Conservation (phyloP, 768 basidiomycete species). For the Podaxis rugospora region DNA sequence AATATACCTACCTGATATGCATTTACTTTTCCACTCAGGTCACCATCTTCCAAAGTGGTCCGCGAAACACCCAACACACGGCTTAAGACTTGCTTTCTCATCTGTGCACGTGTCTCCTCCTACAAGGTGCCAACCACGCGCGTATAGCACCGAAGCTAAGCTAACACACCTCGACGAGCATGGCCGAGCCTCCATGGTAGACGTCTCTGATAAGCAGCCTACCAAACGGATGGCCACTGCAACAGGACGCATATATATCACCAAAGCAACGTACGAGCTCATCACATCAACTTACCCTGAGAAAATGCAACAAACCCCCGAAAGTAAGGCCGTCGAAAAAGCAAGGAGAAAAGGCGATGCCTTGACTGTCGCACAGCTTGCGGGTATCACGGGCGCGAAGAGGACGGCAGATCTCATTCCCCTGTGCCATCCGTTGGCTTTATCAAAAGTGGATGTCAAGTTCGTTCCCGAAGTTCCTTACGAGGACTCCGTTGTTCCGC, state of each 20-base stretch:
- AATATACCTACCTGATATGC: slow-evolving; percentile 15
- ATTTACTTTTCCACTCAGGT: not conserved
- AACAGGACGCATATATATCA: slow-evolving; percentile 66
- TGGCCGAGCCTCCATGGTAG: slow-evolving; percentile 82
- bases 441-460: slow-evolving; percentile 66
- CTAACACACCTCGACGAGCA: slow-evolving; percentile 72
- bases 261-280: slow-evolving; percentile 59
- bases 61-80: not conserved
- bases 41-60: not conserved
- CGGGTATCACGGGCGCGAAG: slow-evolving; percentile 86
- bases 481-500: not conserved
- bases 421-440: slow-evolving; percentile 78
- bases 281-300: slow-evolving; percentile 40
- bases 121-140: not conserved
- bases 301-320: slow-evolving; percentile 4
- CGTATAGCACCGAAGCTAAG: slow-evolving; percentile 23
- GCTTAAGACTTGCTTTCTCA: not conserved
- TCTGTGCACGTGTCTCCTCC: not conserved
- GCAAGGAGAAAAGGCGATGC: slow-evolving; percentile 63
- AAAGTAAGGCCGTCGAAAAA: slow-evolving; percentile 42
- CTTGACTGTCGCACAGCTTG: slow-evolving; percentile 74
- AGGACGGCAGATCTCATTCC: slow-evolving; percentile 81
- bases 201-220: slow-evolving; percentile 58
- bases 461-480: slow-evolving; percentile 42
- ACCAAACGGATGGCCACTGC: slow-evolving; percentile 74